Base-by-base conservation (phyloP, 2,329 filamentous ascomycete genomes). In the Lachnellula cervina region DNA sequence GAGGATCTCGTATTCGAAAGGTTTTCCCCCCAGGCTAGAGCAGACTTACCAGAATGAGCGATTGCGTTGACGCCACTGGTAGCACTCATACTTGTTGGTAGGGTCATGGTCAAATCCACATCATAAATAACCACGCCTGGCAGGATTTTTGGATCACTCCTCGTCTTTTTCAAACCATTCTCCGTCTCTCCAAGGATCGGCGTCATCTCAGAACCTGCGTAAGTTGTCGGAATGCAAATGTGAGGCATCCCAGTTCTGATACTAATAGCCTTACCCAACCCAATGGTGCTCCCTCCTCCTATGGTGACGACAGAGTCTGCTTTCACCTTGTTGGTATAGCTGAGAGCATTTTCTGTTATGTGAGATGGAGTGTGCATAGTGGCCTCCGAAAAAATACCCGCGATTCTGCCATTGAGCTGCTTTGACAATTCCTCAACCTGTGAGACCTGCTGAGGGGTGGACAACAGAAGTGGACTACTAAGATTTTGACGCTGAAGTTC, bases 1-100 rank as follows among this genome's bases (percentile, higher is more conserved):
- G n/a, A 17, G 32, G 28, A 3, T 17, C 19, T 17, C 32, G 3
- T 46, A 45, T 38, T 37, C 45, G 45, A 14, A 32, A 19, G 28
- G 0, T 11, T 32, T 32, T 32, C 4, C 9, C 9, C 9, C 28
- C 2, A 9, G 28, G 28, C 4, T 1, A 57, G 43, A 28, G 44
- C 42, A 50, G 21, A 49, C 14, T 45, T 54, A 78, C 76, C 75
- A 43, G 82, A 77, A 69, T 87, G 84, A 2, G 84, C 83, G 68
- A 87, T 83, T 0, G 84, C 83, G 65, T 87, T 87, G 48, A 87
- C 75, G 46, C 83, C 83, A 56, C 81, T 85, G 0, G 77, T 82
- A 2, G 78, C 76, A 59, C 76, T 81, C 67, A 83, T 72, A 0
- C 66, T 68, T 2, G 70, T 64, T 0, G 83, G 82, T 23, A 87